A percentile compares a stretch with the other conserved stretches of the same genome.
These are phyloP conservation scores for Trichoderma sp. DNA, from an alignment of 2,329 filamentous ascomycete genomes.

Conservation along the genomic window DNA sequence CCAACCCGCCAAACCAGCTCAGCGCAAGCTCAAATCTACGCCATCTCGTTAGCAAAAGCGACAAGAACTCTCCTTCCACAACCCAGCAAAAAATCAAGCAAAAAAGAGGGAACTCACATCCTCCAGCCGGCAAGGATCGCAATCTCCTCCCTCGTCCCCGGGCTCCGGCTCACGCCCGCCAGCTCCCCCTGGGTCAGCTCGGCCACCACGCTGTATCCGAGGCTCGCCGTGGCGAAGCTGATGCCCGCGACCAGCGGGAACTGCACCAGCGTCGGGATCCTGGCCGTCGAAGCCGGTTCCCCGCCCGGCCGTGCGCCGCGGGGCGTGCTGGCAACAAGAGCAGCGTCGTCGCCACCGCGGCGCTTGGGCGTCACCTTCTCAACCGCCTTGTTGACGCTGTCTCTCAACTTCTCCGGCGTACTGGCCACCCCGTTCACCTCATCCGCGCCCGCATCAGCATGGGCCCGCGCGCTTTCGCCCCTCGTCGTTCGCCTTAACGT, in stretches of 20 bases:
- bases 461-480: constrained; percentile 11
- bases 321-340: background rate
- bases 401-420: constrained; percentile 10
- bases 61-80: background rate
- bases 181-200: constrained; percentile 67
- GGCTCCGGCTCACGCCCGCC: constrained; percentile 64
- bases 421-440: background rate
- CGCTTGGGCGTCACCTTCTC: constrained; percentile 12
- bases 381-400: background rate
- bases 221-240: constrained; percentile 63
- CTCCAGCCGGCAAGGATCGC: constrained; percentile 56
- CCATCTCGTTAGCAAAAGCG: constrained; percentile 4
- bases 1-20: constrained; percentile 73
- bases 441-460: constrained; percentile 2
- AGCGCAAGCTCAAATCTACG: constrained; percentile 66
- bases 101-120: constrained; percentile 50
- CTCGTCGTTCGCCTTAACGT: constrained; percentile 25
- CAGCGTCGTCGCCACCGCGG: constrained; percentile 2
- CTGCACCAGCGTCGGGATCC: constrained; percentile 39
- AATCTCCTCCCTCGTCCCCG: constrained; percentile 65
- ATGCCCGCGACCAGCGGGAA: constrained; percentile 57
- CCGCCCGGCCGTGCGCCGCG: background rate
- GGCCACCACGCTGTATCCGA: constrained; percentile 65
- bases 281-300: constrained; percentile 8
- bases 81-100: background rate